Evolutionary conservation across 1,284 basidiomycete genomes (phyloP), one percentile per base, ranked within the genome.

Genomic region (Ceratobasidium sp.): DNA sequence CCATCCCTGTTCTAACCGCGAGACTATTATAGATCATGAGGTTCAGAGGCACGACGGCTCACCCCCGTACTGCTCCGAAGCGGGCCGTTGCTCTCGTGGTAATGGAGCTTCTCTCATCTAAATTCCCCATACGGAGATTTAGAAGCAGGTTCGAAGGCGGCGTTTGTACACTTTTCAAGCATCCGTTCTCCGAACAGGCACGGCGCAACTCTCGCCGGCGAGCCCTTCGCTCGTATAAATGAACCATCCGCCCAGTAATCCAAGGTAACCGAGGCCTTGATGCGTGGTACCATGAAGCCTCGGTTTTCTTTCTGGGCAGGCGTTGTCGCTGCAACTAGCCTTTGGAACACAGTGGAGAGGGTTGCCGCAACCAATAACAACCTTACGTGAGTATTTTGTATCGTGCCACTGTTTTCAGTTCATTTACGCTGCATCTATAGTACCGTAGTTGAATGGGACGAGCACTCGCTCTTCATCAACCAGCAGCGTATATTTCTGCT

Each of bases 361-460:
- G 59, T 24, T n/a, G 37, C 2, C n/a, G 59, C 59, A 22, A 62
- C 59, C 22, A 62, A 62, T n/a, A 62, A 62, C 31, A 62, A 62
- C 59, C 19, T 39, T 9, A 62, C 59, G 59, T 62, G 31, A 41
- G 59, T 62, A 34, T 13, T 41, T 13, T 24, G 1, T 13, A 5
- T 31, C 13, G 56, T 37, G 5, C 4, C 5, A 59, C 27, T 51
- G 22, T 51, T 51, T 51, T 22, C 2, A n/a, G 2, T 37, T 29
- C 22, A 39, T 31, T 16, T 37, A 37, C 7, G 19, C 11, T 1
- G 24, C 6, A 13, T 13, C 6, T n/a, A 19, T 31, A 62, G 59
- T 27, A 43, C 31, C 31, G 59, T 59, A 9, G 76, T 79, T 14
- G 72, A 76, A 61, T 79, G 78, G 78, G 78, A 78, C 71, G 46